Base-by-base conservation (phyloP, 78 protist genomes). In the slime mould (Dictyostelium discoideum) region DNA sequence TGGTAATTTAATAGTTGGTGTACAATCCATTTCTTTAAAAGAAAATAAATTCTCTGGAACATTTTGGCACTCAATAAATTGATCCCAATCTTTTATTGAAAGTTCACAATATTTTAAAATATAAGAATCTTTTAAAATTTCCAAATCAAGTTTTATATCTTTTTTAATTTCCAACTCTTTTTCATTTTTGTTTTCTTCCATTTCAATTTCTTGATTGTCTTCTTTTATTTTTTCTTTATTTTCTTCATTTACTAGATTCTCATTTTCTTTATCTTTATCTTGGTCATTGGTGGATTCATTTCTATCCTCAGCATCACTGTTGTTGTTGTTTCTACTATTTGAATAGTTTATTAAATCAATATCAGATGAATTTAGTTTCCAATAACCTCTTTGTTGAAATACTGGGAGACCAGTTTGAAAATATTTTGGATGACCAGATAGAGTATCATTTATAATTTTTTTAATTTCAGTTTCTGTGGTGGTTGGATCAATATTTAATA, bases 301-400 rank as follows among this genome's bases (percentile, higher is more conserved):
- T 0, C 2, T 22, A 8, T 69, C 39, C 2, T 69, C 18, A 11
- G 24, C 37, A 13, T 5, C 18, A 13, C 1, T 60, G 69, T 18
- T 63, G 73, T 60, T 60, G 69, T 63, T 0, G 73, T 22, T 22
- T 14, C 20, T 9, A 3, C 10, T 22, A 16, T 48, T 48, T 48
- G 65, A 54, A 22, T 0, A 16, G 5, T 1, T 5, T 1, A 46
- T 46, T 10, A 46, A 42, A 42, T 42, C 7, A 5, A 2, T 46
- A 46, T 46, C 0, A 5, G 8, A 7, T 7, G 76, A 11, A 26
- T 26, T 26, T 69, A 69, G 26, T 69, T 69, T 69, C 77, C 77
- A 69, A 69, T 69, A 69, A 69, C 77, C 77, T 69, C 18, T 69
- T 69, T 69, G 77, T 69, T 69, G 77, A 69, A 69, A 69, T 11